Evolutionary conservation across 2,329 filamentous ascomycete genomes (phyloP), one percentile per base, ranked within the genome.

Genomic region (Pezicula rhizophila): DNA sequence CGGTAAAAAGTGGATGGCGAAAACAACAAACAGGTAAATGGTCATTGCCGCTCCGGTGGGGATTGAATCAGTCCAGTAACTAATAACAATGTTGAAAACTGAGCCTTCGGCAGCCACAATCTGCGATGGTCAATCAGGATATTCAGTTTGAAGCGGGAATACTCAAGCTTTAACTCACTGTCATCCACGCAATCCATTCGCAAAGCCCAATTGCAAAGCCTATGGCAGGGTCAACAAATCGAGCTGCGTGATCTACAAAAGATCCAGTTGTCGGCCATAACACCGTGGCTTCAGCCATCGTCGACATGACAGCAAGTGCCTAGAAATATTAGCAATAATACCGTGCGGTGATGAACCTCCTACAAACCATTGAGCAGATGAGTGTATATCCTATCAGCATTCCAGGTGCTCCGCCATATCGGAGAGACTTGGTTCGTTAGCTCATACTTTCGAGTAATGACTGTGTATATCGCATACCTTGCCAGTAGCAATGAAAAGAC

Each of bases 161-260:
- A 23, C 23, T 23, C 23, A 5, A 23, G 23, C 23, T 23, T n/a
- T 20, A 23, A 10, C n/a, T 42, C 25, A 42, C 39, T 14, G 39
- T 42, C 39, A 42, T 42, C 39, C 39, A 42, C 25, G 39, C 39
- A 25, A 42, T 42, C 18, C 25, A 42, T 23, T 42, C 39, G 14
- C 39, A 42, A 18, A 42, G 4, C 8, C 39, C 39, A 42, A 42
- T 42, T 10, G 39, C 39, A 42, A 42, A 42, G 3, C 39, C 39
- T 4, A 42, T n/a, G 14, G 39, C 39, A 20, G 39, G 39, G 39
- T 42, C 39, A 8, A 42, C 39, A 42, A 42, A 42, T 17, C 39
- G 39, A 20, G 39, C 39, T 8, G 39, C 39, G 25, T 42, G 39
- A 23, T 42, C 39, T 14, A 42, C 26, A 7, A 42, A 42, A 3